phyloP scores from a whole-genome alignment of 208 protist genomes.

The Wallacemonas sp. region DNA sequence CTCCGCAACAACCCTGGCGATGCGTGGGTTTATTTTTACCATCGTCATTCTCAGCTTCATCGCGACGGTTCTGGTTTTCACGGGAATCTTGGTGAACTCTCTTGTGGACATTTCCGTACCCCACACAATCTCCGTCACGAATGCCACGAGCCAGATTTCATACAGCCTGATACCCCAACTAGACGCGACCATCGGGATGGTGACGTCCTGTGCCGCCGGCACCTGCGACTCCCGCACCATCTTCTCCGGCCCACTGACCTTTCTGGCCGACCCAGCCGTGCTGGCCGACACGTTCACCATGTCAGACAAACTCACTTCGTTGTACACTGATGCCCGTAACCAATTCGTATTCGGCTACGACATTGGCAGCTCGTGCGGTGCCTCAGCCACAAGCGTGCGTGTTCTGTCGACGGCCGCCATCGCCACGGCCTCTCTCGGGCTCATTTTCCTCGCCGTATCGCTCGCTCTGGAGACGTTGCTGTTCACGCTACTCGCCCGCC shows the following conservation, averaged over 20 bases:
- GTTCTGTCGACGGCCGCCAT: slow-evolving; percentile 22
- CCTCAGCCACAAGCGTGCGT: background rate
- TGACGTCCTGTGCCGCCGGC: slow-evolving; percentile 27
- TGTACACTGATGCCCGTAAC: slow-evolving; percentile 20
- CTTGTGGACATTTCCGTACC: background rate
- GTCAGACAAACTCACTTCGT: background rate
- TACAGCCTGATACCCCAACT: slow-evolving; percentile 45
- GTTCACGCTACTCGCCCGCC: slow-evolving; percentile 24
- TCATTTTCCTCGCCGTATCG: slow-evolving; percentile 23
- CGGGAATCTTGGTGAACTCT: background rate
- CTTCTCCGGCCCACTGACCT: slow-evolving; percentile 15
- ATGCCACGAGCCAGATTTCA: background rate
- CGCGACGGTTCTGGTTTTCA: background rate
- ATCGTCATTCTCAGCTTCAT: slow-evolving; percentile 8
- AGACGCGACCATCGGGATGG: slow-evolving; percentile 36
- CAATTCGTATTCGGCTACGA: slow-evolving; percentile 61
- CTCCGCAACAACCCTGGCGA: slow-evolving; percentile 5
- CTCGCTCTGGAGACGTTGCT: slow-evolving; percentile 22
- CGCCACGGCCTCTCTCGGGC: slow-evolving; percentile 20
- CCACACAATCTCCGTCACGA: background rate
- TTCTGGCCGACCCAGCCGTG: slow-evolving; percentile 14
- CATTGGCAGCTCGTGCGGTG: slow-evolving; percentile 33
- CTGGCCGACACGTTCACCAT: background rate
- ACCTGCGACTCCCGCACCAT: slow-evolving; percentile 23
- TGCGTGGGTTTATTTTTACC: slow-evolving; percentile 1